Evolutionary conservation across 805 yeast species (phyloP), one percentile per base, ranked within the genome.

Genomic region (Zygosaccharomyces bailii): DNA sequence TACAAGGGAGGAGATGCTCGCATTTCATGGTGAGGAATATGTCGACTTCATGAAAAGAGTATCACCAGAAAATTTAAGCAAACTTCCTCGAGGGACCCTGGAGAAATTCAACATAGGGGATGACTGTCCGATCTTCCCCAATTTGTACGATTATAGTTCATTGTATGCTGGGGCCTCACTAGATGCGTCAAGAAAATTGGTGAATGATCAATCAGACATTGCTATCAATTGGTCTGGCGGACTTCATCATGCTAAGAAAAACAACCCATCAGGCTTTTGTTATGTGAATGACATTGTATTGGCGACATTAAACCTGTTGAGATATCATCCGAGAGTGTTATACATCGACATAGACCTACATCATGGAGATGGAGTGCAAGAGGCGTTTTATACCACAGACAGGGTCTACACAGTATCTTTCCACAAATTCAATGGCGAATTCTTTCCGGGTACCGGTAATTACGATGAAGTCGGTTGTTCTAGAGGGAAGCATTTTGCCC

Each of bases 201-300:
- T 84, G 50, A 73, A 85, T 42, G 87, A 89, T 11, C 87, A 85
- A 64, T 83, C 93, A 55, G 96, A 89, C 63, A 82, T 88, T 52
- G 96, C 96, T 27, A 84, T 89, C 57, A 89, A 89, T 65, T 88
- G 90, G 78, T 86, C 95, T 7, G 96, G 96, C 48, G 96, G 96
- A 3, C 70, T 88, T 50, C 96, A 88, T 62, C 96, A 88, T 62
- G 96, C 96, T 10, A 88, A 88, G 59, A 88, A 88, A 66, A 78
- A 82, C 30, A 95, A 85, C 59, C 95, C 96, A 1, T 80, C 88
- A 2, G 96, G 96, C 4, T 88, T 89, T 64, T 88, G 96, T 63
- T 88, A 88, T 65, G 78, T 88, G 51, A 88, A 88, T 66, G 96
- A 88, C 64, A 89, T 88, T 54, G 96, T 87, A 1, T 68, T 88